These are phyloP conservation scores for Scedosporium minutisporum DNA, from an alignment of 2,329 filamentous ascomycete species.

Conservation along the genomic window DNA sequence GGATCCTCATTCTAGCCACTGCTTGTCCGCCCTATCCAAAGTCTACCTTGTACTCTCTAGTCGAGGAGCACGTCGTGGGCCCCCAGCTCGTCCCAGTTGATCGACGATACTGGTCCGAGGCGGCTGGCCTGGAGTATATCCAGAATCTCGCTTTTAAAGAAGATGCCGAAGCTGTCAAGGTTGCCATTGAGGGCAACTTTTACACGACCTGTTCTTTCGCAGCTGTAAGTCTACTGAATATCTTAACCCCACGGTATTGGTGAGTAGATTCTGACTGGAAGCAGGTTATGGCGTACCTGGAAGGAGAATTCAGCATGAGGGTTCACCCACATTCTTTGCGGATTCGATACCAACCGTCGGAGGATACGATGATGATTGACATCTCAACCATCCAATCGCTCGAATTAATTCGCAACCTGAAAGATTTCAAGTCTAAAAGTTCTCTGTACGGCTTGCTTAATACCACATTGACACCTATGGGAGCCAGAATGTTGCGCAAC, in stretches of 20 bases:
- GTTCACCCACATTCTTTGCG: constrained; percentile 75
- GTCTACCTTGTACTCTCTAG: constrained; percentile 64
- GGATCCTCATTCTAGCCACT: constrained; percentile 68
- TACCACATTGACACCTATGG: constrained; percentile 81
- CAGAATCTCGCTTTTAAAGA: constrained; percentile 68
- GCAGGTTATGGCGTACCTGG: constrained; percentile 73
- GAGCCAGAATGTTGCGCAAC: constrained; percentile 68
- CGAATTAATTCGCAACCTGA: constrained; percentile 82
- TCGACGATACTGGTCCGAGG: constrained; percentile 76
- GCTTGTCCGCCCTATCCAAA: constrained; percentile 54
- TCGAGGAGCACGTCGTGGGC: constrained; percentile 61
- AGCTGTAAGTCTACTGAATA: constrained; percentile 48
- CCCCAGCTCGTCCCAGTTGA: constrained; percentile 51
- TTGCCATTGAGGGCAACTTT: constrained; percentile 72
- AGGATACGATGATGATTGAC: constrained; percentile 94
- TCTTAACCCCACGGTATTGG: background rate
- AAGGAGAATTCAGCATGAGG: constrained; percentile 55
- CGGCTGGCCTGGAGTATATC: constrained; percentile 66
- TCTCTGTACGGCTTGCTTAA: constrained; percentile 81
- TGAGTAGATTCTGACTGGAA: constrained; percentile 10
- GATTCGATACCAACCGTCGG: constrained; percentile 77
- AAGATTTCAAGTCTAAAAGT: constrained; percentile 66
- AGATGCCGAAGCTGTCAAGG: constrained; percentile 71
- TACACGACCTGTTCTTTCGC: constrained; percentile 79
- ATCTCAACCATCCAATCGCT: constrained; percentile 76